Conservation (phyloP, 257 asterid species). For the Solanum appendiculatum region DNA sequence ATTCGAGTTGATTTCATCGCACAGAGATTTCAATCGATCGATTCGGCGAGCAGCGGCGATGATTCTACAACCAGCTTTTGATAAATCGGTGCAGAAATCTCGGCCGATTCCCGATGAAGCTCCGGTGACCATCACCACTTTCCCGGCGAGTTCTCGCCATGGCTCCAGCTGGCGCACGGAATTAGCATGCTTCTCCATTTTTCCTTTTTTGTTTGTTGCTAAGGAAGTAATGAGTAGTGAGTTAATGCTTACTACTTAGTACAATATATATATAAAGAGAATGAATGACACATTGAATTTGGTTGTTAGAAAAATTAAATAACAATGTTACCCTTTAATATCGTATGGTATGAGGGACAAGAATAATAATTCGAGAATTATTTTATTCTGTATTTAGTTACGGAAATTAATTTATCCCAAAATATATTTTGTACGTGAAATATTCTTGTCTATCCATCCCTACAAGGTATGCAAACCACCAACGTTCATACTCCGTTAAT, state of each 20-base stretch:
- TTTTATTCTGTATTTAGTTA: too few species aligned
- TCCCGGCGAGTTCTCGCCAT: conserved; percentile 42
- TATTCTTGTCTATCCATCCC: neutral
- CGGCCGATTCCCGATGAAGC: conserved; percentile 84
- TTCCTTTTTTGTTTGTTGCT: neutral
- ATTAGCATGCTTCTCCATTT: conserved; percentile 2
- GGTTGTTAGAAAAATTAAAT: neutral
- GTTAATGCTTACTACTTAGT: neutral
- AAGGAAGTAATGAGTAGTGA: neutral
- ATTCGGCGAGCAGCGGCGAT: conserved; percentile 62
- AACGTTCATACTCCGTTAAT: too few species aligned
- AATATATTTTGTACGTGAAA: neutral
- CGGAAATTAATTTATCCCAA: too few species aligned
- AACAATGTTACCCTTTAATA: neutral
- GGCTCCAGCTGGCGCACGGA: conserved; percentile 36
- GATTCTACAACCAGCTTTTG: conserved; percentile 61
- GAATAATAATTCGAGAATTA: neutral
- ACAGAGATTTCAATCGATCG: conserved; percentile 39
- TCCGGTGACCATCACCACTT: conserved; percentile 73
- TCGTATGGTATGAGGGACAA: too few species aligned
- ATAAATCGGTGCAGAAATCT: conserved; percentile 50
- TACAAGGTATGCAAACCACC: too few species aligned
- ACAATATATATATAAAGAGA: neutral
- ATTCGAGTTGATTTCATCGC: conserved; percentile 36
- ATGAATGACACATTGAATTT: neutral